Base-by-base conservation (phyloP, 2,329 filamentous ascomycete genomes). In the Paracorniculantispora psalliotae region DNA sequence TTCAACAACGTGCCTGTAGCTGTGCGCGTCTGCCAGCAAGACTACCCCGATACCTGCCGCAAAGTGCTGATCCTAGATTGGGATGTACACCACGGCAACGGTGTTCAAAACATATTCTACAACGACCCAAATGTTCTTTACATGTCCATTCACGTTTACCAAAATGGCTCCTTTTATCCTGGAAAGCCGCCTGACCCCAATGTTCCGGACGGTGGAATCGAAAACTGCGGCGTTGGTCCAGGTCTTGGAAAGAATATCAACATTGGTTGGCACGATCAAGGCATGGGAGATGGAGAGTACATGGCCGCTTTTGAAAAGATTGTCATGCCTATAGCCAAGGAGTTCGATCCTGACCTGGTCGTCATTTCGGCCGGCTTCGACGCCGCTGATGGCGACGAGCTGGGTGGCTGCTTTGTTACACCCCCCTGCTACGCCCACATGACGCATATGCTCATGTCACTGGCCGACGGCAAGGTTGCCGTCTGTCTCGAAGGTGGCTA, bases 1-100 rank as follows among this genome's bases (percentile, higher is more conserved):
- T 97, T 97, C 77, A 97, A 99, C 76, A 99, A 99, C 68, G 94
- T 97, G 3, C 92, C 91, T 21, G 89, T 99, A 60, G 93, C 92
- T 1, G 88, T 92, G n/a, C 88, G 85, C 61, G 89, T 92, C 13
- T 97, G 92, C 69, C 92, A 96, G 70, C 77, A 81, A 56, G 86
- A 92, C 61, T 94, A 90, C 65, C 90, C 90, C 1, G 84, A 93
- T 3, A 77, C 77, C 9, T 97, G 93, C 69, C 86, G 91, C 59
- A 97, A 96, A 73, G 84, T 99, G 21, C 75, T 99, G 58, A 94
- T 99, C 64, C 79, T 99, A 8, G 94, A 99, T 70, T 99, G 94
- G 90, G 90, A 87, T 69, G 88, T 87, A 13, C 85, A 88, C 61
- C 85, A 88, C 65, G 90, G 94, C 58, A 99, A 99, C 70, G 94